Conservation (phyloP, 352 stramenopile genomes). For the Halophytophthora polymorphica region DNA sequence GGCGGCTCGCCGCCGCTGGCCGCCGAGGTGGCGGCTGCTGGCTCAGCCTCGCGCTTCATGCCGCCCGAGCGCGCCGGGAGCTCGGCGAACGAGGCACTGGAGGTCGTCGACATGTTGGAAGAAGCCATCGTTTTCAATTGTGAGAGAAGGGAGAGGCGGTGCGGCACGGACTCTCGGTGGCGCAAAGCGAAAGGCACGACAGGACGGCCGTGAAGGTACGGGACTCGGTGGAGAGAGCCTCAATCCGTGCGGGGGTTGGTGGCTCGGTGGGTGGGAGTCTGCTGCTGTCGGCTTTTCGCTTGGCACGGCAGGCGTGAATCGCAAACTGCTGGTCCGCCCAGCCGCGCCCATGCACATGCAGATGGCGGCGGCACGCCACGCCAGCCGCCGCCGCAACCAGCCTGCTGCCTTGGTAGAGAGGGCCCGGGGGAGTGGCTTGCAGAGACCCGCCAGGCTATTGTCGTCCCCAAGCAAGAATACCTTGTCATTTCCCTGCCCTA, state of each 20-base stretch:
- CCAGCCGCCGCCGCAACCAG: constrained; percentile 22
- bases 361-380: constrained; percentile 34
- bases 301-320: constrained; percentile 34
- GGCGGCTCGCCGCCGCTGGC: constrained; percentile 5
- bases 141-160: constrained; percentile 21
- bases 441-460: background rate
- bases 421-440: too few relatives aligned
- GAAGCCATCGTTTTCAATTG: constrained; percentile 32
- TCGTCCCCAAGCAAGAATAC: background rate
- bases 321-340: constrained; percentile 38
- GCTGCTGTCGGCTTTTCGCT: constrained; percentile 29
- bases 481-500: too few relatives aligned
- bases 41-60: constrained; percentile 18
- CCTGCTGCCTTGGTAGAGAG: constrained; percentile 9
- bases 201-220: constrained; percentile 9
- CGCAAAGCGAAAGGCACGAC: constrained; percentile 4
- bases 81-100: constrained; percentile 5
- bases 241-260: constrained; percentile 4
- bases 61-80: constrained; percentile 4
- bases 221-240: constrained; percentile 3
- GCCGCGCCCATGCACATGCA: constrained; percentile 8
- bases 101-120: constrained; percentile 14
- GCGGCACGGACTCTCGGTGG: constrained; percentile 12
- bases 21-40: background rate
- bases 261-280: constrained; percentile 13